phyloP scores from a whole-genome alignment of 257 asterid species.

The Capsicum rhomboideum region DNA sequence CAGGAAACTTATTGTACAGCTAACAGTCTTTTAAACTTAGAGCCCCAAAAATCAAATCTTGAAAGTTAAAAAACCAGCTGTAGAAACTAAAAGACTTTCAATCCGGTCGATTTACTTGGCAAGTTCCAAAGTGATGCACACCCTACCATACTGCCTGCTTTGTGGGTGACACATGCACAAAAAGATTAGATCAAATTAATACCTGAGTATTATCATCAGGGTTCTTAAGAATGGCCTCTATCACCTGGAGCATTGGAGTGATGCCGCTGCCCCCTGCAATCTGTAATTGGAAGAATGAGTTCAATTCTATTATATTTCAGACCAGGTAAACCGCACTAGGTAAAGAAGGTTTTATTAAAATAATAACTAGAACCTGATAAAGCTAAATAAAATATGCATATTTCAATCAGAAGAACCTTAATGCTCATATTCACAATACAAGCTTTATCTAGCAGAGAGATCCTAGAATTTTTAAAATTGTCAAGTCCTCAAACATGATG shows the following conservation, averaged over 20 bases:
- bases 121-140: background rate
- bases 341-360: background rate
- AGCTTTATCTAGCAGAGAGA: background rate
- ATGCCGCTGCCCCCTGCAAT: conserved; percentile 97
- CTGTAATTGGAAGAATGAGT: conserved; percentile 26
- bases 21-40: background rate
- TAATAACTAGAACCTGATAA: background rate
- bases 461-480: background rate
- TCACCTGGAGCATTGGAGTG: conserved; percentile 97
- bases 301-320: background rate
- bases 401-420: background rate
- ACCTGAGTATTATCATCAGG: conserved; percentile 92
- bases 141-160: background rate
- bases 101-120: background rate
- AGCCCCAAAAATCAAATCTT: background rate
- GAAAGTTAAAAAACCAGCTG: background rate
- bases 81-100: background rate
- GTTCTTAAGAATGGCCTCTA: conserved; percentile 82
- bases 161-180: background rate
- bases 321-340: background rate
- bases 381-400: background rate
- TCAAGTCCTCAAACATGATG: background rate
- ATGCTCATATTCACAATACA: background rate
- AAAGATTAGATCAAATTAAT: background rate
- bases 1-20: background rate